phyloP scores from a whole-genome alignment of 2,329 filamentous ascomycete species.

The Arthrobotrys iridis region DNA sequence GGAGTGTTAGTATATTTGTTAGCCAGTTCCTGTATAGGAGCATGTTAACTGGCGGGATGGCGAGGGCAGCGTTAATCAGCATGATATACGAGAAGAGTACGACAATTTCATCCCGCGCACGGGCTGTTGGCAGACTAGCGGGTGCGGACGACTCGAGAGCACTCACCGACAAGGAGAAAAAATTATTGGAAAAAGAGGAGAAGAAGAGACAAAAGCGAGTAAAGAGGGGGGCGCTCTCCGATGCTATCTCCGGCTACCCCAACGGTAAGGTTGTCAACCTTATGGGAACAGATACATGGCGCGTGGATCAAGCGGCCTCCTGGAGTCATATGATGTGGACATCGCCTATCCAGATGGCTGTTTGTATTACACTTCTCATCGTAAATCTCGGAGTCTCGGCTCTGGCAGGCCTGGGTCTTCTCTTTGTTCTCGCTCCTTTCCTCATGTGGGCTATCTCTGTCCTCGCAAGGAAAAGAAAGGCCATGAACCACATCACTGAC shows the following conservation, averaged over 20 bases:
- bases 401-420: constrained; percentile 91
- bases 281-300: constrained; percentile 97
- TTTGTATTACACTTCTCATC: constrained; percentile 96
- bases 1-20: constrained; percentile 85
- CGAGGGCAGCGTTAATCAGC: constrained; percentile 88
- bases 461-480: constrained; percentile 92
- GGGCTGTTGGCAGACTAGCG: constrained; percentile 82
- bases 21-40: constrained; percentile 97
- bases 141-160: constrained; percentile 76
- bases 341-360: constrained; percentile 91
- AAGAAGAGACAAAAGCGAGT: constrained; percentile 66
- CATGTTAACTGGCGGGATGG: constrained; percentile 94
- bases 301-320: constrained; percentile 84
- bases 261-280: constrained; percentile 99
- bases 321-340: constrained; percentile 97
- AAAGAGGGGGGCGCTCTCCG: constrained; percentile 64
- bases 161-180: constrained; percentile 66
- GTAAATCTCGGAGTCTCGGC: constrained; percentile 93
- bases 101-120: constrained; percentile 91
- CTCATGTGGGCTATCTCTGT: constrained; percentile 90
- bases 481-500: constrained; percentile 99
- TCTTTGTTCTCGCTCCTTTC: constrained; percentile 95
- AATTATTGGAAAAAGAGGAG: constrained; percentile 63
- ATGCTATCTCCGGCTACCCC: constrained; percentile 72
- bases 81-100: constrained; percentile 91